Percentiles rank a stretch among this genome's conserved stretches.
Conservation (phyloP, 306 rosid genomes). For the Canavalia ensiformis region DNA sequence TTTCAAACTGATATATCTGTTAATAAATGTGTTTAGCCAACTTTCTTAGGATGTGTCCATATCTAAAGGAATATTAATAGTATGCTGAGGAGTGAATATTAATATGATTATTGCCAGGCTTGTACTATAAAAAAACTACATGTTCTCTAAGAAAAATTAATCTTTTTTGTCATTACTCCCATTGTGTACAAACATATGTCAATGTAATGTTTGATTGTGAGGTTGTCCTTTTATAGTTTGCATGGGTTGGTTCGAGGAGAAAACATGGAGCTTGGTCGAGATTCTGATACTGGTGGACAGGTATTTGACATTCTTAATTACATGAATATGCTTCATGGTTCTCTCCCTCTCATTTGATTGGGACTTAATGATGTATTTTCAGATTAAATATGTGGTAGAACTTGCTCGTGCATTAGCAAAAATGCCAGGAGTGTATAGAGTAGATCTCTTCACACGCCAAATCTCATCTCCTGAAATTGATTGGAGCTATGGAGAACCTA, state of each 20-base stretch:
- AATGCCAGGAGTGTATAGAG: slow-evolving; percentile 91
- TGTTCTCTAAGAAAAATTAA: background rate
- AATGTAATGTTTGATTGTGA: too few relatives aligned
- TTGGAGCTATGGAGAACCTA: slow-evolving; percentile 94
- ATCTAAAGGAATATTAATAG: too few relatives aligned
- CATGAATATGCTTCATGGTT: background rate
- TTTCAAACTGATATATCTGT: background rate
- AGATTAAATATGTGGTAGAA: slow-evolving; percentile 91
- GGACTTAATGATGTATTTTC: slow-evolving; percentile 37
- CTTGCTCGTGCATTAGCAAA: slow-evolving; percentile 85
- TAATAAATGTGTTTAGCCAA: slow-evolving; percentile 15
- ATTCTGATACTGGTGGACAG: slow-evolving; percentile 95
- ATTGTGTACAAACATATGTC: too few relatives aligned
- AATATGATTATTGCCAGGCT: background rate
- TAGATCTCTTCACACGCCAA: slow-evolving; percentile 87
- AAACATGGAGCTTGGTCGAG: slow-evolving; percentile 94
- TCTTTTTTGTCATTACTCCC: background rate
- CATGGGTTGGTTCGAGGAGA: slow-evolving; percentile 74
- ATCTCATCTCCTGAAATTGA: slow-evolving; percentile 78
- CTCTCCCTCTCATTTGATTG: background rate
- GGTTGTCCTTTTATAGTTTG: slow-evolving; percentile 53
- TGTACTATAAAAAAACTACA: slow-evolving; percentile 12
- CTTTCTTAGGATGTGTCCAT: background rate
- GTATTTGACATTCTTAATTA: slow-evolving; percentile 48
- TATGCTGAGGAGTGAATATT: too few relatives aligned